phyloP scores from a whole-genome alignment of 169 alveolate species.

The Blepharisma undulans region DNA sequence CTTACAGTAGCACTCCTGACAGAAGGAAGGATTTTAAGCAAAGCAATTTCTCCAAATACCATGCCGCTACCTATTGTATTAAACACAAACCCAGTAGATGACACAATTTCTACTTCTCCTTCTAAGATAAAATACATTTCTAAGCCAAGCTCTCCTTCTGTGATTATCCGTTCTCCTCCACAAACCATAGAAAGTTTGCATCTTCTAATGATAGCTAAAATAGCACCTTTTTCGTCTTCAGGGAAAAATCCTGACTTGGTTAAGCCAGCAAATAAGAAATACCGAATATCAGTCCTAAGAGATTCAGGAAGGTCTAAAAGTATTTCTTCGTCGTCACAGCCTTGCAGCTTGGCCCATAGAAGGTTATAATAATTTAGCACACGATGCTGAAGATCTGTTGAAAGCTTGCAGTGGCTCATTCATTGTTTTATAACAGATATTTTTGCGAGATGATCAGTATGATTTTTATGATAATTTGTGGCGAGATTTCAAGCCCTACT shows the following conservation, averaged over 20 bases:
- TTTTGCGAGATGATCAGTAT: conserved; percentile 39
- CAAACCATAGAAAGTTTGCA: conserved; percentile 44
- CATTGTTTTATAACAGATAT: conserved; percentile 34
- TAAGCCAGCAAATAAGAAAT: conserved; percentile 46
- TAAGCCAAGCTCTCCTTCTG: conserved; percentile 54
- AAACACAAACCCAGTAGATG: conserved; percentile 20
- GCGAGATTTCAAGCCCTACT: conserved; percentile 55
- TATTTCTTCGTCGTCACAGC: conserved; percentile 45
- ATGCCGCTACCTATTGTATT: conserved; percentile 41
- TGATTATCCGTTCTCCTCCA: conserved; percentile 48
- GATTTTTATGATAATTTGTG: conserved; percentile 29
- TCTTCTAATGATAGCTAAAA: conserved; percentile 37
- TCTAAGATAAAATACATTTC: conserved; percentile 62
- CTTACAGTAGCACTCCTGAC: conserved; percentile 54
- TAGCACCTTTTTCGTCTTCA: conserved; percentile 53
- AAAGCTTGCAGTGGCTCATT: conserved; percentile 37
- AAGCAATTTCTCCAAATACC: conserved; percentile 73
- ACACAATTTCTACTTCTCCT: conserved; percentile 47
- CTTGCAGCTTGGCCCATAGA: conserved; percentile 58
- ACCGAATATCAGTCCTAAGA: conserved; percentile 39
- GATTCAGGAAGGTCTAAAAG: conserved; percentile 53
- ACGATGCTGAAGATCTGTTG: conserved; percentile 28
- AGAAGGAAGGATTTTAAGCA: conserved; percentile 33
- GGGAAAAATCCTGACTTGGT: conserved; percentile 49
- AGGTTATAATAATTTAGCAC: conserved; percentile 46